These are phyloP conservation scores for Nidula microcarpa DNA, from an alignment of 768 basidiomycete species.

Conservation along the genomic window DNA sequence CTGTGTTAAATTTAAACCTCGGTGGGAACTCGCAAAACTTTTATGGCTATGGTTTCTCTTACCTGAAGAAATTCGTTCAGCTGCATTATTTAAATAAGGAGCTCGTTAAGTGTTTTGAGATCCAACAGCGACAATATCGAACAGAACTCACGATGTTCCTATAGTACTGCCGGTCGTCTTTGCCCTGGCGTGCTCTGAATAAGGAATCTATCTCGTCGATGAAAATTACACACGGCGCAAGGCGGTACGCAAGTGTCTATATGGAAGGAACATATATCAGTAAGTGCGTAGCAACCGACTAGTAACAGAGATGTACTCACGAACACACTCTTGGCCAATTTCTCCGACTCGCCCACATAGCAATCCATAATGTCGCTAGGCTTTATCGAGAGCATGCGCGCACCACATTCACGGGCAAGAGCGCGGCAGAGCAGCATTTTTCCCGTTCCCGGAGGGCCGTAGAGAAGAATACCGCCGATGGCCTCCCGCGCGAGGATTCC, in stretches of 20 bases:
- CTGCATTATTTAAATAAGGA: neutral
- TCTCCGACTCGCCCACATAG: constrained; percentile 12
- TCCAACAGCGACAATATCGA: neutral
- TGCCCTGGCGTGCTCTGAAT: constrained; percentile 21
- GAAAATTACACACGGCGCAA: constrained; percentile 76
- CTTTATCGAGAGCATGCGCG: constrained; percentile 12
- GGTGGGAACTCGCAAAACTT: too few relatives aligned
- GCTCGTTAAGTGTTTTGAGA: neutral
- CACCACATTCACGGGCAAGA: constrained; percentile 27
- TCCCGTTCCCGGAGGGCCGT: constrained; percentile 48
- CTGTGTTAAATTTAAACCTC: neutral
- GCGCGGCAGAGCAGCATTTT: constrained; percentile 55
- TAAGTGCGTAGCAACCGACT: neutral
- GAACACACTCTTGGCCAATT: constrained; percentile 9
- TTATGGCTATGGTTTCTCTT: too few relatives aligned
- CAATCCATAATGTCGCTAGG: constrained; percentile 10
- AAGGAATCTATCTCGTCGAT: constrained; percentile 82
- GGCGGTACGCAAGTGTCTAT: constrained; percentile 69
- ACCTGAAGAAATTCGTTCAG: constrained; percentile 8
- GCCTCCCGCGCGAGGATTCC: constrained; percentile 53
- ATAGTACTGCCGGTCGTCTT: constrained; percentile 1
- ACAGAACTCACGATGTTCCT: constrained; percentile 1
- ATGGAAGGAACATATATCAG: constrained; percentile 12
- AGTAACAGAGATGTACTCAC: constrained; percentile 5
- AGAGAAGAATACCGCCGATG: constrained; percentile 55